Conservation (phyloP, 1,284 basidiomycete species). For the Nidula niveotomentosa region DNA sequence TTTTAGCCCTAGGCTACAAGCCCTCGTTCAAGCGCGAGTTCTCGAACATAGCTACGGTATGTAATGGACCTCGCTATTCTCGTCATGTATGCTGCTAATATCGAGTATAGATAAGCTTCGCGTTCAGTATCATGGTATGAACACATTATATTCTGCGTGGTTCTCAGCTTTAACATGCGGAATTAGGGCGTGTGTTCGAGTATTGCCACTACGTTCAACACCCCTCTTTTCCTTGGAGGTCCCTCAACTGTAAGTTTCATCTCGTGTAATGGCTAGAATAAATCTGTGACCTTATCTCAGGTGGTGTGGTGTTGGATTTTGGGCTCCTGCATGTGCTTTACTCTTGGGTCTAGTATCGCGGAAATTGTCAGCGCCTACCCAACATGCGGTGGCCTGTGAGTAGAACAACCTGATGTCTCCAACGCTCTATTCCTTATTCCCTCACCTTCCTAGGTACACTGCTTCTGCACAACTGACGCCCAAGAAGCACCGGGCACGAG, state of each 20-base stretch:
- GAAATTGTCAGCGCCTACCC: slow-evolving; percentile 83
- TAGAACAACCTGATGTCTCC: slow-evolving; percentile 8
- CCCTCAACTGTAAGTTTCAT: slow-evolving; percentile 61
- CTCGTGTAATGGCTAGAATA: not conserved
- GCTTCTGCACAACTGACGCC: slow-evolving; percentile 79
- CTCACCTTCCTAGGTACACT: slow-evolving; percentile 48
- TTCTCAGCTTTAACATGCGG: not conserved
- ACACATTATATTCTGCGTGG: slow-evolving; percentile 3
- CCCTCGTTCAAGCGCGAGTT: slow-evolving; percentile 84
- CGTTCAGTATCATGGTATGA: slow-evolving; percentile 73
- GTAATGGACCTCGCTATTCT: slow-evolving; percentile 12
- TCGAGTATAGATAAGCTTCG: slow-evolving; percentile 62
- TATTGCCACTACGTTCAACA: slow-evolving; percentile 81
- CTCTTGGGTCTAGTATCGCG: slow-evolving; percentile 75
- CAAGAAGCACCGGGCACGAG: slow-evolving; percentile 62
- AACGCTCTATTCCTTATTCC: slow-evolving; percentile 1
- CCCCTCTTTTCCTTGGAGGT: slow-evolving; percentile 73
- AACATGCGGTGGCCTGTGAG: slow-evolving; percentile 79
- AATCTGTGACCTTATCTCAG: slow-evolving; percentile 22
- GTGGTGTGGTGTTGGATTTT: slow-evolving; percentile 84
- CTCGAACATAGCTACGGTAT: slow-evolving; percentile 73
- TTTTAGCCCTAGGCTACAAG: slow-evolving; percentile 70
- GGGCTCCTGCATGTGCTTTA: slow-evolving; percentile 76
- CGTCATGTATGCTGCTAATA: not conserved
- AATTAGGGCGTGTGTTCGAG: slow-evolving; percentile 73